phyloP scores from a whole-genome alignment of 176 grass and related monocot genomes.

The Tuctoria greenei region DNA sequence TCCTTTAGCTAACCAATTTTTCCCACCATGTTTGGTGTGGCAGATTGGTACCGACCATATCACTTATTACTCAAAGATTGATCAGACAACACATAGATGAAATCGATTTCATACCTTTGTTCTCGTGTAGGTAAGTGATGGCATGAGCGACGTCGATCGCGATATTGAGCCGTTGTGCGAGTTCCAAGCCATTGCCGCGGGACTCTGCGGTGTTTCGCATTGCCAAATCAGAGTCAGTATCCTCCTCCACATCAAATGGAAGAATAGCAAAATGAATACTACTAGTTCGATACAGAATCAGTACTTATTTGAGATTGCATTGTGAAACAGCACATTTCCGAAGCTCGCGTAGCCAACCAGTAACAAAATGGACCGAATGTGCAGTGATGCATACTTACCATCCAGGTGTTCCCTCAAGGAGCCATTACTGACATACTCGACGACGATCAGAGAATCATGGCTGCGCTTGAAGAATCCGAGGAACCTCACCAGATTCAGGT shows the following conservation, averaged over 20 bases:
- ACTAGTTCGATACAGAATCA: too few species aligned
- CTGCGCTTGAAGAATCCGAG: slow-evolving; percentile 26
- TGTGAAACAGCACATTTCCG: too few species aligned
- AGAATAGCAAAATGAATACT: background rate
- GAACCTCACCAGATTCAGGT: slow-evolving; percentile 39
- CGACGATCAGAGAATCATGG: slow-evolving; percentile 5
- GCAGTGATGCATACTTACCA: too few species aligned
- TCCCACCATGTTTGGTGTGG: too few species aligned
- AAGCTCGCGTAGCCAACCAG: too few species aligned
- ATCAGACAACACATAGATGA: background rate
- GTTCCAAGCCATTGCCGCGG: slow-evolving; percentile 42
- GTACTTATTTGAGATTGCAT: too few species aligned
- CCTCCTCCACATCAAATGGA: background rate
- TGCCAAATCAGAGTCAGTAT: slow-evolving; percentile 6
- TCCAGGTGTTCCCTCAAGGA: slow-evolving; percentile 50
- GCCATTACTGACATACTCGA: slow-evolving; percentile 42
- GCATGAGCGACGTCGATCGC: slow-evolving; percentile 45
- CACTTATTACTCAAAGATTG: background rate
- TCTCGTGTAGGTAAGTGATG: slow-evolving; percentile 49
- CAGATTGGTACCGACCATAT: background rate
- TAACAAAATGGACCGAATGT: too few species aligned
- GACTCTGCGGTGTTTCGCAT: slow-evolving; percentile 32
- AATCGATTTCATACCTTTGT: slow-evolving; percentile 32
- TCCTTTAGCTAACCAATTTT: too few species aligned
- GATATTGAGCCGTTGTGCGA: slow-evolving; percentile 48